Evolutionary conservation across 495 filamentous ascomycete species (phyloP), one percentile per base, ranked within the genome.

Genomic region (Ramalina intermedia): DNA sequence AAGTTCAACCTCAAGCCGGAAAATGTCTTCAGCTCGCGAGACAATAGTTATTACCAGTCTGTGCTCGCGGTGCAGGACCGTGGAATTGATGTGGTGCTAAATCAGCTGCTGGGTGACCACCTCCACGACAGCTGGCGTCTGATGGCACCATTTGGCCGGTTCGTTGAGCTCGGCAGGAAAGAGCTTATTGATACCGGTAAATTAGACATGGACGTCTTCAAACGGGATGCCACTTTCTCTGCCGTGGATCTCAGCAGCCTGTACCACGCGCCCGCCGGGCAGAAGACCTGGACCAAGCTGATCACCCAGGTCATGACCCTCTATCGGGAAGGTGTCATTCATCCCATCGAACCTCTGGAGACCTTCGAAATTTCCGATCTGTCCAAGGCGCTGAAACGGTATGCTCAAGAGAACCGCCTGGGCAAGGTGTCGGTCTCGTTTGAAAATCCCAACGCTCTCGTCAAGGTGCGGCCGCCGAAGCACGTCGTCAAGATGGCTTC

Each of bases 71-170:
- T 76, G 51, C 62, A 23, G 66, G 70, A 12, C 12, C 53, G 59
- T 17, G 74, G 76, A 11, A 70, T 77, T 21, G 72, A 76, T 38
- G 64, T 77, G 12, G 67, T 73, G 0, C 57, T 78, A 12, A 74
- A 76, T 41, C 70, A 71, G 2, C 61, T 78, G 12, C 65, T 68
- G 5, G 69, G 70, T 5, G 70, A 73, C 47, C 57, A 69, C 0
- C 58, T 73, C 0, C 66, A 67, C 37, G 66, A 63, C n/a, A 67
- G 69, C 0, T 76, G 71, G 64, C 62, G 71, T 20, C 72, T 67
- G 40, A 62, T 79, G 37, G 76, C 68, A 2, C 64, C 67, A 13
- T 75, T 74, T 55, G 76, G 76, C 3, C 41, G 48, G 6, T 50
- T 50, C 12, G 61, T 81, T 26, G 78, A 82, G 50, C 60, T 78